These are phyloP conservation scores for Linderina pennispora DNA, from an alignment of 192 early-diverging fungal species.

Conservation along the genomic window DNA sequence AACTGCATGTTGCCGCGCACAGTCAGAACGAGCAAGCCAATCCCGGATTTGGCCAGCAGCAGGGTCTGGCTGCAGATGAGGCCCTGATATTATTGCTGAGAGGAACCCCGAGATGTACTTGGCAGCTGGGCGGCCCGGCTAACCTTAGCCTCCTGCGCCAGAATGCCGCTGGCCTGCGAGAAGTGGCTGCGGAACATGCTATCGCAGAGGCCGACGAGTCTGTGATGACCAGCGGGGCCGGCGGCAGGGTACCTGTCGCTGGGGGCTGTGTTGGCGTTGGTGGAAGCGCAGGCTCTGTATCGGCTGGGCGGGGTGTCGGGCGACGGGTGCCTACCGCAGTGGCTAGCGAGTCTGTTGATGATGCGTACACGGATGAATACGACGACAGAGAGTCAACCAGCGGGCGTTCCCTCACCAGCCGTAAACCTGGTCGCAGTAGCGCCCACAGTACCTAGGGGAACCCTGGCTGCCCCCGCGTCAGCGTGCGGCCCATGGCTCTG, in stretches of 20 bases:
- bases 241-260: neutral
- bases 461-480: no score
- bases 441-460: no score
- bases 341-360: no score
- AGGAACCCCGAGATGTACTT: conserved; percentile 50
- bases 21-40: conserved; percentile 62
- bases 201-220: conserved; percentile 3
- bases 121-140: conserved; percentile 18
- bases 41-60: conserved; percentile 71
- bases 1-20: conserved; percentile 60
- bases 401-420: no score
- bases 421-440: neutral
- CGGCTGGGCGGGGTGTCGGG: no score
- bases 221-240: neutral
- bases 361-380: no score
- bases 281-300: no score
- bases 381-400: no score
- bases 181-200: conserved; percentile 32
- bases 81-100: conserved; percentile 63
- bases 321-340: no score
- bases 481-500: no score
- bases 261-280: no score
- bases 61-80: conserved; percentile 68
- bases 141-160: conserved; percentile 15
- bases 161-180: conserved; percentile 9